Percentiles rank a stretch among this genome's conserved stretches.
Evolutionary conservation across 208 protist genomes (phyloP).

Genomic region (Strigomonas culicis): DNA sequence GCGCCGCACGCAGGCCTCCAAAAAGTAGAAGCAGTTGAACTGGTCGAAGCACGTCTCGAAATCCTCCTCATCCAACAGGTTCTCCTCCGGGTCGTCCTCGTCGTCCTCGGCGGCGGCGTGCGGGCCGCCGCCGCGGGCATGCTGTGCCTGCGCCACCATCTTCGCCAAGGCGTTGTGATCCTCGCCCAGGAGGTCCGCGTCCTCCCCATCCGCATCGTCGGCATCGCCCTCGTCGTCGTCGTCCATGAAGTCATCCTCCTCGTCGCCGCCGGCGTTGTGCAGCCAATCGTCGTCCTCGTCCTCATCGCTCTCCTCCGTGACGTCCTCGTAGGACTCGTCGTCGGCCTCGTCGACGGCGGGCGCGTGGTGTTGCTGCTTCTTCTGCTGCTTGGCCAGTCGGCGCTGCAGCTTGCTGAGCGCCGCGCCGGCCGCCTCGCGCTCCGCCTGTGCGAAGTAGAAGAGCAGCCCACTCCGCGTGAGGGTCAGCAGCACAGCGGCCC

Average conservation of each 20-base stretch:
- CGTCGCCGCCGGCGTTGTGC: conserved; percentile 31
- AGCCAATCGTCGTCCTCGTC: conserved; percentile 33
- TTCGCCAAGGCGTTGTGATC: conserved; percentile 26
- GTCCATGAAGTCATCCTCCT: conserved; percentile 25
- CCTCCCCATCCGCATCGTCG: conserved; percentile 22
- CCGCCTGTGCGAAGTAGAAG: neutral
- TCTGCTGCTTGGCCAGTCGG: neutral
- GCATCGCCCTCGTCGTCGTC: conserved; percentile 28
- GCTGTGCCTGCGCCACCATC: conserved; percentile 39
- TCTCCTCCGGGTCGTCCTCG: conserved; percentile 15
- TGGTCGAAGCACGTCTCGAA: conserved; percentile 8
- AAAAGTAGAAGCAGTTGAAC: conserved; percentile 5
- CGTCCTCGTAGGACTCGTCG: conserved; percentile 31
- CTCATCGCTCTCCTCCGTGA: conserved; percentile 27
- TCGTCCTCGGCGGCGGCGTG: neutral
- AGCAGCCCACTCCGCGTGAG: neutral
- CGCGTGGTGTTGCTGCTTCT: conserved; percentile 4
- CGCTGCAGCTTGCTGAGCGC: neutral
- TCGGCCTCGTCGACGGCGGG: neutral
- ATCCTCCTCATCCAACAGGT: conserved; percentile 22
- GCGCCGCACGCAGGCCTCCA: neutral
- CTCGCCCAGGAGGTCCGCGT: conserved; percentile 16
- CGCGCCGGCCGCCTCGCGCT: neutral
- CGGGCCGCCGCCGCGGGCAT: conserved; percentile 16
- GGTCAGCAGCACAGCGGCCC: neutral